Evolutionary conservation across 75 land plant species (phyloP).

Genomic region (Pinus tabuliformis): DNA sequence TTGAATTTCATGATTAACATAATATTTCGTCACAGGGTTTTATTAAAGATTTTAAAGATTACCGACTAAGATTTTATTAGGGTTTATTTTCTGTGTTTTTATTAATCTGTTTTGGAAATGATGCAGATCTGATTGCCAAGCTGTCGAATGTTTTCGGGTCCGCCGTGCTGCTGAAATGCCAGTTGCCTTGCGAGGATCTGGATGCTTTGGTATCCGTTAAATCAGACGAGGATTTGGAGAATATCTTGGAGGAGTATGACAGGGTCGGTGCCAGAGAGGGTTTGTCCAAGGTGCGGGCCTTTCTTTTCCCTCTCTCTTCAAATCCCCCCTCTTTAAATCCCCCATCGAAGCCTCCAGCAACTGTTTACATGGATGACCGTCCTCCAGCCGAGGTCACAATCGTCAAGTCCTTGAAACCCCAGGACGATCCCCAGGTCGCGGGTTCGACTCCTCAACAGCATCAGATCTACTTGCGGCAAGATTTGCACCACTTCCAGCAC

Average conservation of each 20-base stretch:
- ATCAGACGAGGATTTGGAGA: conserved; percentile 69
- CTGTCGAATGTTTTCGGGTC: conserved; percentile 37
- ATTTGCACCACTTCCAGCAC: too few species aligned
- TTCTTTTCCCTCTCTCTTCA: background rate
- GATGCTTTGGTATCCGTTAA: conserved; percentile 67
- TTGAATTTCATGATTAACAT: too few species aligned
- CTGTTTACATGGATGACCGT: too few species aligned
- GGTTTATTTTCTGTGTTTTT: background rate
- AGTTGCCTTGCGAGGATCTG: conserved; percentile 68
- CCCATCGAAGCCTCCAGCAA: too few species aligned
- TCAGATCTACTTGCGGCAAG: too few species aligned
- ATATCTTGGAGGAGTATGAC: conserved; percentile 68
- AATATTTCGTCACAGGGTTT: too few species aligned
- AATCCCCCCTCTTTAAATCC: too few species aligned
- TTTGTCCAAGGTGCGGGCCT: background rate
- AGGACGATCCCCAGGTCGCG: background rate
- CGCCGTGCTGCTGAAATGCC: conserved; percentile 44
- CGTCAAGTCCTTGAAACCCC: background rate
- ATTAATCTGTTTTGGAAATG: background rate
- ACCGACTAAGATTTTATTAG: background rate
- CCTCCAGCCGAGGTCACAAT: background rate
- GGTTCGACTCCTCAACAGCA: background rate
- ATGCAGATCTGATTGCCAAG: conserved; percentile 51
- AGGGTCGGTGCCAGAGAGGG: background rate
- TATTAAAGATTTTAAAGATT: too few species aligned